These are phyloP conservation scores for Wickerhamiella azymoides DNA, from an alignment of 805 yeast genomes.

Conservation along the genomic window DNA sequence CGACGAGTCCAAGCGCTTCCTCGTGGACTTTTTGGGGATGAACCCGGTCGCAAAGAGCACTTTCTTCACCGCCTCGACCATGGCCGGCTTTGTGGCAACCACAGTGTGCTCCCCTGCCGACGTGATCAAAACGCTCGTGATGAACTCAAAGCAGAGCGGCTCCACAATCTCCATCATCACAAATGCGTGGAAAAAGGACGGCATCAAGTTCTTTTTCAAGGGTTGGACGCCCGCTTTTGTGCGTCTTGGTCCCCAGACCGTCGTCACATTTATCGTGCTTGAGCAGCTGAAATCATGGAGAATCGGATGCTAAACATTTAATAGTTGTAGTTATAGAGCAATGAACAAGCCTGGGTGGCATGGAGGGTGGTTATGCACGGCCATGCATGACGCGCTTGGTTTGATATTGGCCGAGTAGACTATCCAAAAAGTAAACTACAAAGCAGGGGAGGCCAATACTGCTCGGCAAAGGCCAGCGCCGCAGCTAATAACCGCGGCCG, in stretches of 20 bases:
- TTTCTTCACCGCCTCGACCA: slow-evolving; percentile 62
- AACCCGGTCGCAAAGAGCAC: slow-evolving; percentile 52
- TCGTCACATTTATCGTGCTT: slow-evolving; percentile 28
- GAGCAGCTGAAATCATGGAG: slow-evolving; percentile 28
- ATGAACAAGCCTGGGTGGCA: too few species aligned
- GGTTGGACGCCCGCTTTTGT: slow-evolving; percentile 87
- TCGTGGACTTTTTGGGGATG: slow-evolving; percentile 37
- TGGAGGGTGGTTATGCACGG: too few species aligned
- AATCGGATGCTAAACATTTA: slow-evolving; percentile 12
- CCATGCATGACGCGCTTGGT: too few species aligned
- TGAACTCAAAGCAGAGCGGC: slow-evolving; percentile 35
- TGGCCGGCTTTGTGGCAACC: slow-evolving; percentile 81
- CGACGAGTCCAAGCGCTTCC: slow-evolving; percentile 52
- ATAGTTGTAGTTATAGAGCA: background rate
- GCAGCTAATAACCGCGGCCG: too few species aligned
- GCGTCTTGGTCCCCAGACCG: slow-evolving; percentile 60
- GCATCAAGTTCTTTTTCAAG: slow-evolving; percentile 67
- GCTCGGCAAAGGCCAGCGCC: too few species aligned
- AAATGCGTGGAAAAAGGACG: slow-evolving; percentile 43
- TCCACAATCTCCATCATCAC: slow-evolving; percentile 35
- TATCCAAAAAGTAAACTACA: too few species aligned
- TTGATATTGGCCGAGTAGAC: too few species aligned
- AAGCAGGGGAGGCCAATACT: too few species aligned
- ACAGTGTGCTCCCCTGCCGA: slow-evolving; percentile 90
- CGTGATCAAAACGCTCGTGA: slow-evolving; percentile 75